Evolutionary conservation across 352 stramenopile genomes (phyloP).

Genomic region (Phytophthora syringae): DNA sequence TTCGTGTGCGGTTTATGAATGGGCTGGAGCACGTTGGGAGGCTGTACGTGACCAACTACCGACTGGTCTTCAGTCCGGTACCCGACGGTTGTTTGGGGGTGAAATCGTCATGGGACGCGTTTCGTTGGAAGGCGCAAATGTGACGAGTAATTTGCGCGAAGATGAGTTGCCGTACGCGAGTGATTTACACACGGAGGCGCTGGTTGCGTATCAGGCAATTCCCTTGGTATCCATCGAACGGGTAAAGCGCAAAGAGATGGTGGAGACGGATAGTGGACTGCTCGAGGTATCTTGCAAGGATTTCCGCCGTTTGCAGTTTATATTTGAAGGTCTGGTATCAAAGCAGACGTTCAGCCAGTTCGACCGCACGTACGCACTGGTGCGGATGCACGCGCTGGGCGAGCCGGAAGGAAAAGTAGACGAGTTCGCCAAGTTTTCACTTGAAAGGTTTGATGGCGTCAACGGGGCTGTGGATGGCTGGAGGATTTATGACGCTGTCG

Average conservation of each 20-base stretch:
- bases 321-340: constrained; percentile 75
- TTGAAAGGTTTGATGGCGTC: constrained; percentile 56
- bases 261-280: constrained; percentile 74
- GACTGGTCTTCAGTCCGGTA: constrained; percentile 74
- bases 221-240: constrained; percentile 73
- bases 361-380: constrained; percentile 65
- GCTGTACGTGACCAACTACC: constrained; percentile 84
- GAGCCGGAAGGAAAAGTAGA: constrained; percentile 54
- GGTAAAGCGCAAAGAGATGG: constrained; percentile 78
- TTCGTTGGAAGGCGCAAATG: constrained; percentile 30
- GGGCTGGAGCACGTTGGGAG: constrained; percentile 56
- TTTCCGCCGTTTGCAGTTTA: constrained; percentile 79
- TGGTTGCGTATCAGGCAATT: constrained; percentile 75
- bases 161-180: constrained; percentile 55
- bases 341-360: constrained; percentile 85
- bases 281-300: constrained; percentile 84
- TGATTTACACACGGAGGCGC: constrained; percentile 43
- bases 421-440: constrained; percentile 72
- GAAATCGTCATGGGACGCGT: constrained; percentile 19
- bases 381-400: constrained; percentile 66
- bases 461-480: constrained; percentile 58
- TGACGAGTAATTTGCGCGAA: constrained; percentile 40
- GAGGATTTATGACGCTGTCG: constrained; percentile 71
- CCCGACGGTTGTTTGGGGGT: constrained; percentile 13
- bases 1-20: constrained; percentile 63